Conservation (phyloP, 495 filamentous ascomycete genomes). For the Talaromyces ruber region DNA sequence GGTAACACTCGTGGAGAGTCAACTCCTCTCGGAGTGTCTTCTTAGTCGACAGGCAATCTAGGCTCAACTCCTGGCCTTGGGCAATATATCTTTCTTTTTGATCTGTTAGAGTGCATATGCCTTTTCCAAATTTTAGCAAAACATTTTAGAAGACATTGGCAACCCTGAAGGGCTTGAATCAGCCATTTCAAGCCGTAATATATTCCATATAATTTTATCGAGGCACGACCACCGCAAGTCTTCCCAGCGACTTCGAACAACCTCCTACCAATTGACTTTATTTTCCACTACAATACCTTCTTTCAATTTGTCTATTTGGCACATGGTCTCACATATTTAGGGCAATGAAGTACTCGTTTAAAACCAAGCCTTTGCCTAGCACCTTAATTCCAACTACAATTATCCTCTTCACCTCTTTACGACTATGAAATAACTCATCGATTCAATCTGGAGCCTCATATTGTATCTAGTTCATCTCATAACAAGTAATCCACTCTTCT, state of each 20-base stretch:
- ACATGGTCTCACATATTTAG: neutral
- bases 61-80: no score
- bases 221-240: neutral
- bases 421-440: no score
- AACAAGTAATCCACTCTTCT: neutral
- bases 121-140: no score
- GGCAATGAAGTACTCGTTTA: neutral
- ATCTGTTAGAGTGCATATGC: no score
- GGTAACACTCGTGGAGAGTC: neutral
- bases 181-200: neutral
- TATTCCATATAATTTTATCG: neutral
- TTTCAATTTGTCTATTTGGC: no score
- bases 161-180: neutral
- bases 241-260: neutral
- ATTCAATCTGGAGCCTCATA: no score
- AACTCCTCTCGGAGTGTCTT: no score
- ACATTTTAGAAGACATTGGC: no score
- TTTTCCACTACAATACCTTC: no score
- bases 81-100: neutral
- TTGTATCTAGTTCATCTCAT: neutral
- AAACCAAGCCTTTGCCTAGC: neutral
- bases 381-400: neutral
- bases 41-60: no score
- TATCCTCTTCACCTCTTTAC: neutral
- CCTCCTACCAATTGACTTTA: neutral